Base-by-base conservation (phyloP, 441 rosid species). In the Pelargonium cotyledonis region DNA sequence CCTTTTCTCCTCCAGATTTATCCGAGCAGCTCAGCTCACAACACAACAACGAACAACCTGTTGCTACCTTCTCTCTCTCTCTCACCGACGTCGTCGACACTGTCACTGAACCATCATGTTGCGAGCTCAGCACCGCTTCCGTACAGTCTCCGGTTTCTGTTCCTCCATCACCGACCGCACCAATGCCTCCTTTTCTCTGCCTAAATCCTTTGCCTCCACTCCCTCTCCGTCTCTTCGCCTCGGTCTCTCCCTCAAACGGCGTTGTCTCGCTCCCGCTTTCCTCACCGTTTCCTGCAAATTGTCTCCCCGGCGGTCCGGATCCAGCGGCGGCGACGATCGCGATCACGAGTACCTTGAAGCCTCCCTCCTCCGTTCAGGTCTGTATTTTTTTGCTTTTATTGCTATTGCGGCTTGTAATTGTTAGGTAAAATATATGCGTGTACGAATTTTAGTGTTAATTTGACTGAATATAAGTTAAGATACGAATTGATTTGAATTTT, bases 341-440 rank as follows among this genome's bases (percentile, higher is more conserved):
- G 81, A 79, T 73, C 82, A 63, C 65, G 90, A 89, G 68, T 91
- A 80, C 67, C 87, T 89, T 63, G 82, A 81, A 35, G 96, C 98
- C 51, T 83, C 92, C 57, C 84, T 92, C 76, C 98, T 92, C 77
- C 70, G 84, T 19, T 75, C 94, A 84, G 97, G 97, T 86, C 65
- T 21, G 9, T 19, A 29, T 19, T 60, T 5, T 15, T 10, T 21
- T 0, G 55, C 2, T 18, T 2, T 12, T 18, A 29, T 60, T 8
- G 43, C 18, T 53, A 10, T 16, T 46, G 38, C 29, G 2, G 1
- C 29, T 16, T 66, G 63, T 31, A 1, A 16, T 55, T 6, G 61
- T 55, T 16, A 16, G 61, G 61, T 55, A 7, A 55, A 21, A 8
- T 6, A 55, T 15, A 0, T 9, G 61, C 6, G 5, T 15, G 16